Evolutionary conservation across 108 stramenopile genomes (phyloP).

Genomic region (Nitzschia putrida): DNA sequence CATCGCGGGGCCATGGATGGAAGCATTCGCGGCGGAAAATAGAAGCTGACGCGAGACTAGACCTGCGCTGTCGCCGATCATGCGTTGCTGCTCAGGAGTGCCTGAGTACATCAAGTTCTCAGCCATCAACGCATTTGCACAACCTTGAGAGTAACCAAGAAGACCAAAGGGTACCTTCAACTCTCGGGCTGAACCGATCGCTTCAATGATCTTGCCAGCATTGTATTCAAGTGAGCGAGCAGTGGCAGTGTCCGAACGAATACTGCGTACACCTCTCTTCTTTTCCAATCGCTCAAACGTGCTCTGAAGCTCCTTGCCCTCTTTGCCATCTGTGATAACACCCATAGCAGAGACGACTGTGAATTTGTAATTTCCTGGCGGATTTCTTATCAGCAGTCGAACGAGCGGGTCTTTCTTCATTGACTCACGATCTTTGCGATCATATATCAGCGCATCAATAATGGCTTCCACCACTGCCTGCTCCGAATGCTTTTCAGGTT

Average conservation of each 20-base stretch:
- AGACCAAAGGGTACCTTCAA: constrained; percentile 65
- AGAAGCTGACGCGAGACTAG: constrained; percentile 82
- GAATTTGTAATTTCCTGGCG: constrained; percentile 79
- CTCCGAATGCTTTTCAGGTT: constrained; percentile 59
- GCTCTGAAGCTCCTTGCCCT: constrained; percentile 72
- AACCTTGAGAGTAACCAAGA: constrained; percentile 88
- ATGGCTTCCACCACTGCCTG: constrained; percentile 82
- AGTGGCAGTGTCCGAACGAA: constrained; percentile 86
- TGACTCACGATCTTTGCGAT: constrained; percentile 53
- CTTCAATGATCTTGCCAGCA: constrained; percentile 74
- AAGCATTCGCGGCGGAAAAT: constrained; percentile 88
- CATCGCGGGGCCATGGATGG: constrained; percentile 76
- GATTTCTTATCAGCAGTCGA: constrained; percentile 74
- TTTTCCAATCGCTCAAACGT: constrained; percentile 69
- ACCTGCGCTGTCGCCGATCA: constrained; percentile 38
- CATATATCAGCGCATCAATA: constrained; percentile 80
- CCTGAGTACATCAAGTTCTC: constrained; percentile 79
- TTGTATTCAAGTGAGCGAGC: constrained; percentile 86
- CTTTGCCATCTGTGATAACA: constrained; percentile 87
- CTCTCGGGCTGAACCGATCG: constrained; percentile 26
- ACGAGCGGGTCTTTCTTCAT: constrained; percentile 72
- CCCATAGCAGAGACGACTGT: constrained; percentile 87
- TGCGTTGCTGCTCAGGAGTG: constrained; percentile 73
- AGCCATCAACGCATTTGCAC: constrained; percentile 82
- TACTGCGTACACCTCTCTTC: constrained; percentile 64